These are phyloP conservation scores for Ampelomyces quisqualis DNA, from an alignment of 2,329 filamentous ascomycete genomes.

Conservation along the genomic window DNA sequence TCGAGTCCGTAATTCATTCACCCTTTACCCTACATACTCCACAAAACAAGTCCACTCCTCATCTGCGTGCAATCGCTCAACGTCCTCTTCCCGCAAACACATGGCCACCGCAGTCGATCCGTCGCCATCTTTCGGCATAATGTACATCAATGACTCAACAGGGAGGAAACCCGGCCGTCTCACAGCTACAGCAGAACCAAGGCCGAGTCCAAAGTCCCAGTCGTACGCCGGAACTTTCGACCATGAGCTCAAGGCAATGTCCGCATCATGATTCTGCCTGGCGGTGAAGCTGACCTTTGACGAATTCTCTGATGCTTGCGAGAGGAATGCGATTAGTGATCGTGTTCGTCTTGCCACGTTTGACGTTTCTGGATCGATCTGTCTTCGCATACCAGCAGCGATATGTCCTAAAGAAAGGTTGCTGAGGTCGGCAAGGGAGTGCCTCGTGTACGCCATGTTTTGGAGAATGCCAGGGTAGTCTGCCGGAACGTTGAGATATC, in stretches of 20 bases:
- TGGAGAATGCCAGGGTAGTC: conserved; percentile 54
- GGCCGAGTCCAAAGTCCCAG: conserved; percentile 51
- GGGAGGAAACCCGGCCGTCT: conserved; percentile 51
- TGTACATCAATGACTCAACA: conserved; percentile 53
- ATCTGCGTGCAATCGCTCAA: background rate
- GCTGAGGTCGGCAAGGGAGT: conserved; percentile 29
- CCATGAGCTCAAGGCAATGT: conserved; percentile 60
- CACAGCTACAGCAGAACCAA: conserved; percentile 53
- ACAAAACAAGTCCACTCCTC: background rate
- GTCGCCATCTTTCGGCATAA: conserved; percentile 38
- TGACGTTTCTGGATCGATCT: conserved; percentile 44
- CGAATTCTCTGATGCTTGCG: conserved; percentile 40
- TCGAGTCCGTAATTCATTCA: too few relatives aligned
- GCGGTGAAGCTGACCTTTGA: conserved; percentile 36
- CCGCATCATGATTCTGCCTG: conserved; percentile 19
- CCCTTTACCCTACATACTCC: background rate
- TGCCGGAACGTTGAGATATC: conserved; percentile 45
- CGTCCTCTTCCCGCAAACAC: conserved; percentile 52
- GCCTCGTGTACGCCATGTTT: conserved; percentile 49
- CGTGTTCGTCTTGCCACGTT: conserved; percentile 37
- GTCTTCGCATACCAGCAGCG: conserved; percentile 45
- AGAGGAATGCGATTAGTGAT: conserved; percentile 47
- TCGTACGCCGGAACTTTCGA: conserved; percentile 50
- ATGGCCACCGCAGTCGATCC: conserved; percentile 50
- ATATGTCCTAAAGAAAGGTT: conserved; percentile 37